phyloP scores from a whole-genome alignment of 108 stramenopile species.

The Schizochytrium sp. region DNA sequence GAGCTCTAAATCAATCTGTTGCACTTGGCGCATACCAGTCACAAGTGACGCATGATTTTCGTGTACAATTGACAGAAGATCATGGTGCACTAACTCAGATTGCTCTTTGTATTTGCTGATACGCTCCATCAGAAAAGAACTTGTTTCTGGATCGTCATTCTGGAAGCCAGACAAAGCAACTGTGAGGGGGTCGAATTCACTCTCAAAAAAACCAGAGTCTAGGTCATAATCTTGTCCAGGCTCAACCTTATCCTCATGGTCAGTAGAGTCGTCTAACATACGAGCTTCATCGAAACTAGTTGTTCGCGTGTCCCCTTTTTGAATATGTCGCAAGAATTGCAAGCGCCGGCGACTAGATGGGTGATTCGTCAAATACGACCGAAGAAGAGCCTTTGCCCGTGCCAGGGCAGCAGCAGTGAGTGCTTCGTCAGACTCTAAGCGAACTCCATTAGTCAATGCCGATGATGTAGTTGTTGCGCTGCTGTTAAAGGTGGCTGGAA shows the following conservation, averaged over 20 bases:
- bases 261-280: neutral
- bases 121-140: conserved; percentile 12
- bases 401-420: neutral
- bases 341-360: neutral
- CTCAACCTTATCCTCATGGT: neutral
- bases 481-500: too few relatives aligned
- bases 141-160: neutral
- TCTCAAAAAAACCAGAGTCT: neutral
- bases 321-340: neutral
- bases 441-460: neutral
- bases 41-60: conserved; percentile 33
- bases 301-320: neutral
- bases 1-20: conserved; percentile 54
- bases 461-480: neutral
- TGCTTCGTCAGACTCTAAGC: neutral
- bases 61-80: conserved; percentile 40
- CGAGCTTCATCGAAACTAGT: conserved; percentile 21
- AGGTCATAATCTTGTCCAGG: neutral
- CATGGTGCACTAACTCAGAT: neutral
- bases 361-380: neutral
- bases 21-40: conserved; percentile 28
- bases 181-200: neutral
- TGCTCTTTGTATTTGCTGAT: neutral
- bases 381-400: neutral
- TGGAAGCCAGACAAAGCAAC: neutral